A percentile compares a stretch with the other conserved stretches of the same genome.
phyloP scores from a whole-genome alignment of 2,329 filamentous ascomycete species.

The Calonectria fujianensis region DNA sequence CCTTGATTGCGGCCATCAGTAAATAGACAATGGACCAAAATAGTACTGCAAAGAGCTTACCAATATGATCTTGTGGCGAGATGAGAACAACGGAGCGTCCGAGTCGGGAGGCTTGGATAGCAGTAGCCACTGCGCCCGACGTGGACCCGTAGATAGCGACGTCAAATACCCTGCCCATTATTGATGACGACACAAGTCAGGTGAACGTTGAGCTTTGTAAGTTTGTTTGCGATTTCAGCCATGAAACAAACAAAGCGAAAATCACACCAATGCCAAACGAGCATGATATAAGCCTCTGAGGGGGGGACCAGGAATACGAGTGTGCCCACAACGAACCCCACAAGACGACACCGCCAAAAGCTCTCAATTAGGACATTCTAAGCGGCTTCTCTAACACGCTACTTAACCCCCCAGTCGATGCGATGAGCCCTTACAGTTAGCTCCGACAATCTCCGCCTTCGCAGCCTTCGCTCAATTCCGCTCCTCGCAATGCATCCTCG shows the following conservation, averaged over 20 bases:
- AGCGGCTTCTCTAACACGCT: background rate
- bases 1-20: background rate
- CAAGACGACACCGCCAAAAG: background rate
- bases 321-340: background rate
- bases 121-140: conserved; percentile 7
- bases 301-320: background rate
- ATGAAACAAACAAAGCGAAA: background rate
- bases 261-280: background rate
- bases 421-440: background rate
- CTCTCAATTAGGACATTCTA: background rate
- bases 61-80: conserved; percentile 11
- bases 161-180: background rate
- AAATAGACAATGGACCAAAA: background rate
- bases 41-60: background rate
- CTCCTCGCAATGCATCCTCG: background rate
- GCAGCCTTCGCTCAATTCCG: background rate
- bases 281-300: background rate
- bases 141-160: conserved; percentile 18
- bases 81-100: background rate
- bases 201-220: background rate
- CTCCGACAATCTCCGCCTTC: background rate
- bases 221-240: background rate
- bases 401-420: background rate
- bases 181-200: background rate
- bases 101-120: background rate